Evolutionary conservation across 176 grass and related monocot genomes (phyloP), one percentile per base, ranked within the genome.

Genomic region (Ensete ventricosum): DNA sequence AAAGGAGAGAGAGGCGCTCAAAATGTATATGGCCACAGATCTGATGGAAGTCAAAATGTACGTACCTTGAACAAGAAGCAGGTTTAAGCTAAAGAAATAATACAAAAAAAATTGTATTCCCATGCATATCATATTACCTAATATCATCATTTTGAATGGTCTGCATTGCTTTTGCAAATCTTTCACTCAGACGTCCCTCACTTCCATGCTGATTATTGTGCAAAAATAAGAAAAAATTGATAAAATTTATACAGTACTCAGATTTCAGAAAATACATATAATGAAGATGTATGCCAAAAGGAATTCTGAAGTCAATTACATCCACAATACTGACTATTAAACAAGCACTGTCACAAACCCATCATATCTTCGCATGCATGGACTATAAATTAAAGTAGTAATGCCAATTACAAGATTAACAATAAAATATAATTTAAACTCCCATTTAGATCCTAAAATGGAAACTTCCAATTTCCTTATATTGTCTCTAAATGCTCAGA

Each of bases 21-120:
- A 98, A 98, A 74, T 98, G 95, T 79, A 91, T 70, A 85, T 98
- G 90, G 4, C 95, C 95, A 29, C 95, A 98, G 73, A 98, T 87
- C 71, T 68, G 82, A 84, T 98, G 95, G 69, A 98, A 98, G 73
- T 98, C 95, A 64, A 94, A 94, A 85, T 93, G 95, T 59, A 98
- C 57, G 81, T 98, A 98, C 86, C 95, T 98, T 78, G 77, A 80
- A 78, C 54, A 64, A n/a, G 9, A 23, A 52, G 79, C 21, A 76
- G 24, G 5, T 48, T 21, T 60, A 67, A 85, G 79, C 23, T 53
- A 87, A 53, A 34, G 53, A 71, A 70, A 19, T 62, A 78, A 20
- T 55, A 64, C 11, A 75, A 74, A 78, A 78, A 67, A 76, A 88
- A 75, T 53, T 77, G 29, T 64, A 65, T 25, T 52, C n/a, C 4